Evolutionary conservation across 2,329 filamentous ascomycete genomes (phyloP).

Genomic region (Arthrobotrys megalospora): DNA sequence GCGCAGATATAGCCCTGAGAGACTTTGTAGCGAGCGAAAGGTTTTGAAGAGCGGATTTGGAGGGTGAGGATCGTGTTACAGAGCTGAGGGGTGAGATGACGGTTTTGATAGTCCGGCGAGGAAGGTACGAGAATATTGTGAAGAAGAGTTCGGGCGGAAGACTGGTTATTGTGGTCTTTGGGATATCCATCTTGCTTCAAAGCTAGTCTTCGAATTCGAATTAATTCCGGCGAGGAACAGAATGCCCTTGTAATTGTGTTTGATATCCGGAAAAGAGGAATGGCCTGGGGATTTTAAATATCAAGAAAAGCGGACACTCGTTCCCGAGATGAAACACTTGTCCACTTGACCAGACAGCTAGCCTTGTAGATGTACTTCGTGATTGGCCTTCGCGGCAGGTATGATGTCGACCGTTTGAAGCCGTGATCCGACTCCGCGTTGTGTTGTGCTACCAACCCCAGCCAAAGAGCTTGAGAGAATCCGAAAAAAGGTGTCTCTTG

Average conservation of each 20-base stretch:
- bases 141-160: conserved; percentile 51
- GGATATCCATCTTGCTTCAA: neutral
- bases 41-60: conserved; percentile 40
- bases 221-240: too few relatives aligned
- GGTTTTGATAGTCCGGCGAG: conserved; percentile 36
- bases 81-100: conserved; percentile 24
- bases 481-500: conserved; percentile 23
- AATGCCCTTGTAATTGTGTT: neutral
- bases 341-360: neutral
- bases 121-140: conserved; percentile 43
- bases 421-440: conserved; percentile 33
- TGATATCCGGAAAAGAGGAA: neutral
- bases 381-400: conserved; percentile 4
- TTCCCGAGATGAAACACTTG: neutral
- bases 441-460: conserved; percentile 34
- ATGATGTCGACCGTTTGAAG: conserved; percentile 30
- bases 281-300: neutral
- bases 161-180: conserved; percentile 7
- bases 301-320: neutral
- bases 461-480: conserved; percentile 3
- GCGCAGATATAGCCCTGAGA: conserved; percentile 18
- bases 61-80: conserved; percentile 19
- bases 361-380: neutral
- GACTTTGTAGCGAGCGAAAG: conserved; percentile 22
- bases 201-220: neutral